Conservation (phyloP, 164 flowering plant species). For the Brasenia schreberi region DNA sequence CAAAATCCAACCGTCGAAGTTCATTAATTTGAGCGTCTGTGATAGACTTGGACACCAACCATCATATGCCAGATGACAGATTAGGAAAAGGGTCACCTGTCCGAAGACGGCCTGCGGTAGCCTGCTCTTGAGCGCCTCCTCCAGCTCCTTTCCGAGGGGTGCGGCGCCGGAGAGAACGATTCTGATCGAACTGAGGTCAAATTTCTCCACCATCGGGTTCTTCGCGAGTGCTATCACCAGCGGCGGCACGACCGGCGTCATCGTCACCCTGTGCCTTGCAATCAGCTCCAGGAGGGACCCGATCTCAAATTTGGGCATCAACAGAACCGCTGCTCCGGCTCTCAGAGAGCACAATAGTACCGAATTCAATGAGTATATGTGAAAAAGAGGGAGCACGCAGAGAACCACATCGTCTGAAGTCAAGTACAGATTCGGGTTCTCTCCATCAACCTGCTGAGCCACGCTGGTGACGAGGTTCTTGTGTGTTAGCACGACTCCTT, state of each 20-base stretch:
- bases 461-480: slow-evolving; percentile 44
- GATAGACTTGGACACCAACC: no score
- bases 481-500: slow-evolving; percentile 74
- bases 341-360: slow-evolving; percentile 45
- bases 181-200: slow-evolving; percentile 49
- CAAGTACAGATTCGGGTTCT: slow-evolving; percentile 54
- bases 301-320: slow-evolving; percentile 74
- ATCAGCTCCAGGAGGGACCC: slow-evolving; percentile 33
- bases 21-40: no score
- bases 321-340: slow-evolving; percentile 37
- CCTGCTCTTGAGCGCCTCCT: slow-evolving; percentile 12
- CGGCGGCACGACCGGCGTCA: slow-evolving; percentile 68
- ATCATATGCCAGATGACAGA: no score
- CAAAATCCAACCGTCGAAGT: no score
- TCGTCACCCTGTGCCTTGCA: slow-evolving; percentile 36
- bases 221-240: slow-evolving; percentile 60
- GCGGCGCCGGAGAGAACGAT: slow-evolving; percentile 65
- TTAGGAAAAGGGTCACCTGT: no score
- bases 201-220: slow-evolving; percentile 33
- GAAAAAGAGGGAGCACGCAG: slow-evolving; percentile 76
- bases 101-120: no score
- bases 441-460: slow-evolving; percentile 83
- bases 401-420: slow-evolving; percentile 41
- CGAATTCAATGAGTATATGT: slow-evolving; percentile 49
- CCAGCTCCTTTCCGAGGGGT: slow-evolving; percentile 68